Evolutionary conservation across 1,284 basidiomycete species (phyloP), one percentile per base, ranked within the genome.

Genomic region (Melampsora abietis-canadensis): DNA sequence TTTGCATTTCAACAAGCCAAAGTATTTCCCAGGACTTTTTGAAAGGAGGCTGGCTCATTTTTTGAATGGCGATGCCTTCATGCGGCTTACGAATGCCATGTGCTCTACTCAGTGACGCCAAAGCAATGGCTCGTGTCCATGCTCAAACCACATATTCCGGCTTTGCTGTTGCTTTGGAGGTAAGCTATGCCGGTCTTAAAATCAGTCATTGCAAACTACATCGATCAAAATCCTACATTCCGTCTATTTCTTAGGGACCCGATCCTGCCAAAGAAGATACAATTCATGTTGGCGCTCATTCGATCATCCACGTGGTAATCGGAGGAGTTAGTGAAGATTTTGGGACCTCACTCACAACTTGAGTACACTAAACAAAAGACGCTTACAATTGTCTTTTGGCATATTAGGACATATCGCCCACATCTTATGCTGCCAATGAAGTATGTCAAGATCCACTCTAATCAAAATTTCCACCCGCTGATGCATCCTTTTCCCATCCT

Each of bases 371-470:
- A 31, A 14, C 14, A 54, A 34, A 14, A 15, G 4, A 47, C 2
- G n/a, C 17, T 63, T 4, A 51, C 27, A 19, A 17, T 4, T 6
- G 2, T 27, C 27, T 57, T 57, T 6, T 14, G 27, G 8, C 1
- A 21, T 27, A 5, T 37, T 19, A 73, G 70, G 68, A 72, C 12
- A 64, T 72, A 12, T 72, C 68, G 12, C 70, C 70, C 5, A 59
- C 70, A 17, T 31, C 70, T 2, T 73, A 73, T 57, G 70, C 70
- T 46, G 70, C 70, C 3, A 73, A 73, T 65, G 70, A 72, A 57
- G 61, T 65, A 47, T 46, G 68, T 46, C 8, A 40, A 17, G 37
- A 37, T 19, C n/a, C 30, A 66, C 8, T 10, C 17, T 5, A 2
- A 10, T 30, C 0, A 34, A 59, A 31, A 24, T 59, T 4, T 17